Evolutionary conservation across 164 flowering plant genomes (phyloP).

Genomic region (Litsea cubeba): DNA sequence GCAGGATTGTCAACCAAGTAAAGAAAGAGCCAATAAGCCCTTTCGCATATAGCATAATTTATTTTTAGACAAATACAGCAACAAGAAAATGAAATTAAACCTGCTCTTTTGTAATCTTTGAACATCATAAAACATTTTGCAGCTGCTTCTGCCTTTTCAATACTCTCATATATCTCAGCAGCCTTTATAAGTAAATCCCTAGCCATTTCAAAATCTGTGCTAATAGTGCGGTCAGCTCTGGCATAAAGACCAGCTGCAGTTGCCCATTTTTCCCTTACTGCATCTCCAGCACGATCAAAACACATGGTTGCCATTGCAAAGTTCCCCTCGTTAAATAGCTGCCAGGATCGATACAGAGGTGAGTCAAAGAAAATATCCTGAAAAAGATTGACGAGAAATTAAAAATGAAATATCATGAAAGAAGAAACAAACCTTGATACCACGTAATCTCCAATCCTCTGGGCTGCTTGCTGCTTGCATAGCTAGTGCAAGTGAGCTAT

Average conservation of each 20-base stretch:
- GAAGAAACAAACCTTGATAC: constrained; percentile 44
- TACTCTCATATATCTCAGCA: constrained; percentile 56
- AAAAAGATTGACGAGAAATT: background rate
- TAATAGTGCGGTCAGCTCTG: constrained; percentile 36
- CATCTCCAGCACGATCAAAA: constrained; percentile 70
- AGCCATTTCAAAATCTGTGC: constrained; percentile 40
- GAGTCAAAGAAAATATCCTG: background rate
- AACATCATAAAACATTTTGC: constrained; percentile 57
- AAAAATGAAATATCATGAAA: background rate
- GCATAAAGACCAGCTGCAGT: constrained; percentile 56
- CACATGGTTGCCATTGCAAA: constrained; percentile 76
- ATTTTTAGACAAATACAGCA: background rate
- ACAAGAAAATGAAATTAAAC: constrained; percentile 17
- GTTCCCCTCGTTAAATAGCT: constrained; percentile 57
- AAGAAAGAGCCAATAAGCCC: too few species aligned
- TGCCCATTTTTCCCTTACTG: constrained; percentile 42
- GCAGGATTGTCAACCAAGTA: too few species aligned
- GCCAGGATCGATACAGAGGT: constrained; percentile 6
- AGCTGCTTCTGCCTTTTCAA: constrained; percentile 52
- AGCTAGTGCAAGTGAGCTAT: constrained; percentile 52
- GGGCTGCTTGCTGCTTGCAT: constrained; percentile 63
- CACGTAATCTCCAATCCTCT: constrained; percentile 66
- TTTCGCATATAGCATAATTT: too few species aligned
- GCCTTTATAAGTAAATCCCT: constrained; percentile 36
- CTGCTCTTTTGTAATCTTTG: constrained; percentile 54